Base-by-base conservation (phyloP, 192 early-diverging fungal genomes). In the Coemansia sp. region DNA sequence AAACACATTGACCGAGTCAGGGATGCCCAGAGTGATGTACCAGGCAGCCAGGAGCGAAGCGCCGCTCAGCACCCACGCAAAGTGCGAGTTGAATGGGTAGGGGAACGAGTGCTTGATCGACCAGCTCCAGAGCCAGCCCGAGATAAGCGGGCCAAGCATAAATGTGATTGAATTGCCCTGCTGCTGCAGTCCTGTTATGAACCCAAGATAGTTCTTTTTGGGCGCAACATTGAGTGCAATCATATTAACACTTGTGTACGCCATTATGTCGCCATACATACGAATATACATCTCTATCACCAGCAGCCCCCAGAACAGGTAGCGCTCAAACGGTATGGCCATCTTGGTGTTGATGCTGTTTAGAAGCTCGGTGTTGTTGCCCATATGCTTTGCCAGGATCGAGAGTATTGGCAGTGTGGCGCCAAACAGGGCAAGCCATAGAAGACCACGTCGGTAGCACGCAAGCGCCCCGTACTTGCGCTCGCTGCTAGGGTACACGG, bases 401-500 rank as follows among this genome's bases (percentile, higher is more conserved):
- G 48, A 50, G 6, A 50, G 48, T 15, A 50, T 18, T 50, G 48
- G 48, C 16, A 50, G 7, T 15, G 48, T 50, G 48, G 18, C 18
- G 48, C 48, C 48, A 50, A 50, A 50, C 18, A 50, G 16, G 2
- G 48, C 48, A 15, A 50, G n/a, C 48, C 48, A 50, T 18, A 50
- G 6, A 50, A 80, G 68, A 10, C 72, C 81, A 0, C 42, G 37
- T 9, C 72, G 81, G 65, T 76, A 85, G 26, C 81, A 78, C 7
- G 49, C 45, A 0, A 88, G 41, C 0, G 69, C 63, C 15, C 86
- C 86, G 42, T 84, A 77, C 21, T 71, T 74, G 12, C 67, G 63
- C 13, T 71, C 75, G 4, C 82, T 52, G 0, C 65, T 43, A 5
- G 85, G 87, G 16, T 86, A 86, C 0, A 74, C 37, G 0, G 84